Evolutionary conservation across 2,329 filamentous ascomycete species (phyloP), one percentile per base, ranked within the genome.

Genomic region (Allantophomopsis cytisporea): DNA sequence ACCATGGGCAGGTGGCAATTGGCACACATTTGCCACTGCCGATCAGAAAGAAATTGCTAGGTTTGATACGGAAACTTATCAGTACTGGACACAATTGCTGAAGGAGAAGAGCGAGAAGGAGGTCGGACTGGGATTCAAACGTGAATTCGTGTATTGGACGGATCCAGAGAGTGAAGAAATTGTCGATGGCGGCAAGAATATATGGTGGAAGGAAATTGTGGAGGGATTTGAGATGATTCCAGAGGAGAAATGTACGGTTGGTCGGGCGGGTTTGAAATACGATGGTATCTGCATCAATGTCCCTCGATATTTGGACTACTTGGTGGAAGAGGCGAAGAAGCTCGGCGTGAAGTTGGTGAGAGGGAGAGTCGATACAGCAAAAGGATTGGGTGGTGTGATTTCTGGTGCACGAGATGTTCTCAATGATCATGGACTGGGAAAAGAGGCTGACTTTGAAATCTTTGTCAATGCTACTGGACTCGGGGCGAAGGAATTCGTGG

Each of bases 1-100:
- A 3, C 41, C 39, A 30, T 64, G 62, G 61, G 65, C 65, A 2
- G 65, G 66, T 4, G 65, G 61, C 2, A 60, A 67, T 39, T 69
- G 64, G 64, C 56, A 62, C 30, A 60, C 63, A 2, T 61, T 65
- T 43, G 59, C 62, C 13, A 6, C 54, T 60, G 31, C 41, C 41
- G 4, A 45, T 14, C 35, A 20, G 2, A 28, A 28, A 28, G 57
- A 60, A 37, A 47, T 57, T 34, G 53, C 57, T 35, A 50, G 48
- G 17, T 68, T 63, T 63, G 63, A 68, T 45, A 43, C 54, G 0
- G 55, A 61, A 46, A 67, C 60, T 2, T 66, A 63, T 44, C 39
- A 55, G 11, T 45, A 54, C n/a, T 68, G 63, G 64, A 49, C 54
- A 21, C 39, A 47, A 1, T 42, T 58, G 12, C 42, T 61, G 2